A percentile compares a stretch with the other conserved stretches of the same genome.
phyloP scores from a whole-genome alignment of 2,329 filamentous ascomycete genomes.

The Acrocalymma vagum region DNA sequence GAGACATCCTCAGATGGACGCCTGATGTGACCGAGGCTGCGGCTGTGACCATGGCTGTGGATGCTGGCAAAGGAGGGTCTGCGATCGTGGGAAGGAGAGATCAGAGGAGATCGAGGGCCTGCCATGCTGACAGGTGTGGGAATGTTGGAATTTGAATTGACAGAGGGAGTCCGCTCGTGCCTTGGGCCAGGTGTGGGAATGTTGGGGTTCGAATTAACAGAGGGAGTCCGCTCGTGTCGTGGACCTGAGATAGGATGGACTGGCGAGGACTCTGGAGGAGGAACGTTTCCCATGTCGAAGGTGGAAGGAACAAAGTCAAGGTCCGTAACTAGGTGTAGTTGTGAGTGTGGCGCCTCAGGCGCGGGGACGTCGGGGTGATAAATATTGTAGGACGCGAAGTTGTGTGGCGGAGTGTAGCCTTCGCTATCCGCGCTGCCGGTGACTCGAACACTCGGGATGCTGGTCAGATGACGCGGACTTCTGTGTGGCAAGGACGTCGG shows the following conservation, averaged over 20 bases:
- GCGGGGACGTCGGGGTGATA: constrained; percentile 30
- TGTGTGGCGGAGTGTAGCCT: constrained; percentile 43
- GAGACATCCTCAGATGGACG: constrained; percentile 35
- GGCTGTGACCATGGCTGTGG: no score
- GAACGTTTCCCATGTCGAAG: constrained; percentile 36
- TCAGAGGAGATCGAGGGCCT: constrained; percentile 35
- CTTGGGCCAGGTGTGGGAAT: constrained; percentile 42
- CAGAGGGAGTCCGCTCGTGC: constrained; percentile 42
- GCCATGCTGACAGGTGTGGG: constrained; percentile 46
- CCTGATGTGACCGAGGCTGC: no score
- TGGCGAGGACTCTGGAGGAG: constrained; percentile 26
- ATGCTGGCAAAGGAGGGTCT: constrained; percentile 31
- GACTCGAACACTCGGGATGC: constrained; percentile 40
- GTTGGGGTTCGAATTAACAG: constrained; percentile 36
- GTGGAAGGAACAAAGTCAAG: constrained; percentile 17
- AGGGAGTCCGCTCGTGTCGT: constrained; percentile 36
- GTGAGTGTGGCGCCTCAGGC: constrained; percentile 40
- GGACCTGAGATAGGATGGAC: constrained; percentile 29
- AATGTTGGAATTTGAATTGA: constrained; percentile 40
- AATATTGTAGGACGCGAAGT: constrained; percentile 37
- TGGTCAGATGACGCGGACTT: constrained; percentile 45
- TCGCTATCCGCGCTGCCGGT: constrained; percentile 34
- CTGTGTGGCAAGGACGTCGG: constrained; percentile 38
- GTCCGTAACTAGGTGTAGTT: constrained; percentile 30
- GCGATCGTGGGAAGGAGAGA: constrained; percentile 35